Percentiles rank a stretch among this genome's conserved stretches.
These are phyloP conservation scores for Neurospora cerealis DNA, from an alignment of 495 filamentous ascomycete species.

Conservation along the genomic window DNA sequence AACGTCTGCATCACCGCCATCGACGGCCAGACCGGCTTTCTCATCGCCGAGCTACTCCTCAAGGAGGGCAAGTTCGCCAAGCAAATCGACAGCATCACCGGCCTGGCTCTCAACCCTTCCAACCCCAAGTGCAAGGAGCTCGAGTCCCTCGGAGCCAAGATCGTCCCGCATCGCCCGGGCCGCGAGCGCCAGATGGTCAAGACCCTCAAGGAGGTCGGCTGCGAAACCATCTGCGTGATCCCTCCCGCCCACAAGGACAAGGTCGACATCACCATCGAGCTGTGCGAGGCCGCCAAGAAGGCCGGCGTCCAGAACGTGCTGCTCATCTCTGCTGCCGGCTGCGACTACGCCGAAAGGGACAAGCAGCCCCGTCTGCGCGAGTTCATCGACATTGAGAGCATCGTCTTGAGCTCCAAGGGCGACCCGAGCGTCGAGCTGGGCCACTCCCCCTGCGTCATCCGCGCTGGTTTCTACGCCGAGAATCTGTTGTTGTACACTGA, in stretches of 20 bases:
- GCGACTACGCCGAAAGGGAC: conserved; percentile 41
- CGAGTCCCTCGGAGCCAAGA: conserved; percentile 38
- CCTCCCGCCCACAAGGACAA: conserved; percentile 41
- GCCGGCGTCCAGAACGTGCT: conserved; percentile 40
- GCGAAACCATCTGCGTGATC: conserved; percentile 45
- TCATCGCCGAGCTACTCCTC: conserved; percentile 45
- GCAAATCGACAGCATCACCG: conserved; percentile 29
- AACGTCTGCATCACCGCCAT: conserved; percentile 42
- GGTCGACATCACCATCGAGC: conserved; percentile 38
- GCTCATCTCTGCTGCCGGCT: conserved; percentile 43
- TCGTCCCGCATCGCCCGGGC: conserved; percentile 37
- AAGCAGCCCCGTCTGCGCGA: conserved; percentile 43
- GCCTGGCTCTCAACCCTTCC: conserved; percentile 36
- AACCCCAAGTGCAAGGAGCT: conserved; percentile 44
- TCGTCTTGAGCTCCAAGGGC: conserved; percentile 38
- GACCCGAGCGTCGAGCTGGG: conserved; percentile 30
- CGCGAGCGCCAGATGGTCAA: conserved; percentile 28
- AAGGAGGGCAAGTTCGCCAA: conserved; percentile 33
- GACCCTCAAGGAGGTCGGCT: conserved; percentile 30
- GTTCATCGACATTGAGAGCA: conserved; percentile 43
- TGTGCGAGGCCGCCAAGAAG: conserved; percentile 39
- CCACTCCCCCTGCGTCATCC: conserved; percentile 40
- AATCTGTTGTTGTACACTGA: conserved; percentile 42
- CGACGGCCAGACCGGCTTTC: conserved; percentile 46
- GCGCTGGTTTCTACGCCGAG: conserved; percentile 48